Conservation (phyloP, 2,329 filamentous ascomycete species). For the Penicillium sp. region DNA sequence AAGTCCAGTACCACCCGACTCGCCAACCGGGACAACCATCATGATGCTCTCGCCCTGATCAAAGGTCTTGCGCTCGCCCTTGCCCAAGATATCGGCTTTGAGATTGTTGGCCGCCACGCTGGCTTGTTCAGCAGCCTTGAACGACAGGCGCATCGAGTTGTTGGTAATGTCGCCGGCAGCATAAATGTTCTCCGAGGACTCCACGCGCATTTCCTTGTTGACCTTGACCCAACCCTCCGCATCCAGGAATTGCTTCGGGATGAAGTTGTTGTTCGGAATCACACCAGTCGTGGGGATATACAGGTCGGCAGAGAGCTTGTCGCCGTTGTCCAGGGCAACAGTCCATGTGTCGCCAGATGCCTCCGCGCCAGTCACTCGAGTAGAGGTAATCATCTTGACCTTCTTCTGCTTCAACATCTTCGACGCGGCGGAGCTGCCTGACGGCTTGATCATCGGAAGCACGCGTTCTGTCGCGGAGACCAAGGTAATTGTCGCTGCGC, state of each 20-base stretch:
- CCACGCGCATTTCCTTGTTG: constrained; percentile 37
- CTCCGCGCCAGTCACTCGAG: constrained; percentile 32
- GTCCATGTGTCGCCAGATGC: constrained; percentile 36
- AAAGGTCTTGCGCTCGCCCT: constrained; percentile 19
- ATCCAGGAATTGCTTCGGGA: constrained; percentile 49
- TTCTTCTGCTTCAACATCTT: constrained; percentile 47
- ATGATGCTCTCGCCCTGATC: constrained; percentile 23
- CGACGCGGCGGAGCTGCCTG: constrained; percentile 43
- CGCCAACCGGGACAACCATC: constrained; percentile 33
- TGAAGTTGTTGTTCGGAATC: constrained; percentile 52
- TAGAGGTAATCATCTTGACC: constrained; percentile 44
- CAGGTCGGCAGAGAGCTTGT: constrained; percentile 48
- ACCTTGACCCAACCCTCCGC: constrained; percentile 50
- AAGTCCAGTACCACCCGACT: constrained; percentile 28
- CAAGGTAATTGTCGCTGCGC: constrained; percentile 37
- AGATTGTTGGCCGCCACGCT: constrained; percentile 27
- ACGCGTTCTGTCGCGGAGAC: constrained; percentile 32
- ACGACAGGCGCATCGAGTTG: constrained; percentile 24
- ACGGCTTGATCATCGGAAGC: constrained; percentile 28
- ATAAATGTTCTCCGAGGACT: constrained; percentile 23
- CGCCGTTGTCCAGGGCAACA: constrained; percentile 47
- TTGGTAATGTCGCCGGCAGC: constrained; percentile 34
- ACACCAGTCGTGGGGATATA: constrained; percentile 55
- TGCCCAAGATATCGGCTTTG: constrained; percentile 25
- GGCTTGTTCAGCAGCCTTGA: constrained; percentile 30